These are phyloP conservation scores for Trematosphaeria pertusa DNA, from an alignment of 2,329 filamentous ascomycete species.

Conservation along the genomic window DNA sequence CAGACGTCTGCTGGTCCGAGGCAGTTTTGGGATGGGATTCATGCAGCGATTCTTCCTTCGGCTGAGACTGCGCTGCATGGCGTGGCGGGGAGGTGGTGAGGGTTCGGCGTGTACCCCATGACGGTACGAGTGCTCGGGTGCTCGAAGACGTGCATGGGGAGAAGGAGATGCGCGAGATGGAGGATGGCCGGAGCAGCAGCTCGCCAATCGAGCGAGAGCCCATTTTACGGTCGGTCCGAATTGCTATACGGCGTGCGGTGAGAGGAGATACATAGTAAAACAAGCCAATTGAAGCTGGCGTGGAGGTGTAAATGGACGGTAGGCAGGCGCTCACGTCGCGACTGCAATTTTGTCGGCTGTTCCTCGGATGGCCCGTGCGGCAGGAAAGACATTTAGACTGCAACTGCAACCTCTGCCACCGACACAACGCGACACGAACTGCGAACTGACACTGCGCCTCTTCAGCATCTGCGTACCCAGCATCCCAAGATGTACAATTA, in stretches of 20 bases:
- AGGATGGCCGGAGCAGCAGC: constrained; percentile 38
- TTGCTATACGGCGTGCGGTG: not conserved
- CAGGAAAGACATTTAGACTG: constrained; percentile 22
- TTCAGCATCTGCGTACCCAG: no score
- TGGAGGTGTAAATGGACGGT: constrained; percentile 5
- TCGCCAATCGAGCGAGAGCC: constrained; percentile 39
- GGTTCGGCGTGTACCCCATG: constrained; percentile 25
- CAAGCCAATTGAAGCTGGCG: not conserved
- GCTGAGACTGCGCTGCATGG: constrained; percentile 20
- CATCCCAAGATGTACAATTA: constrained; percentile 45
- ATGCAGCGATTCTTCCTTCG: constrained; percentile 7
- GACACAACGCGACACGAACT: constrained; percentile 14
- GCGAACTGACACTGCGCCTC: constrained; percentile 6
- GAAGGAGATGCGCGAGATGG: constrained; percentile 26
- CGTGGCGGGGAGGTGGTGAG: constrained; percentile 8
- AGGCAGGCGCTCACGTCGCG: constrained; percentile 15
- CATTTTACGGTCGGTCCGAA: constrained; percentile 22
- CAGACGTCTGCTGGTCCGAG: constrained; percentile 5
- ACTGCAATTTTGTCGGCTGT: constrained; percentile 31
- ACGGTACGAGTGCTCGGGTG: constrained; percentile 14
- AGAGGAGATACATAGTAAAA: constrained; percentile 1
- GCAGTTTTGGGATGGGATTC: constrained; percentile 2
- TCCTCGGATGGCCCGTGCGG: constrained; percentile 11
- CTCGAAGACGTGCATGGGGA: constrained; percentile 12
- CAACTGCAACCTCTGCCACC: constrained; percentile 10